A percentile compares a stretch with the other conserved stretches of the same genome.
Evolutionary conservation across 192 early-diverging fungal genomes (phyloP).

Genomic region (Fimicolochytrium jonesii): DNA sequence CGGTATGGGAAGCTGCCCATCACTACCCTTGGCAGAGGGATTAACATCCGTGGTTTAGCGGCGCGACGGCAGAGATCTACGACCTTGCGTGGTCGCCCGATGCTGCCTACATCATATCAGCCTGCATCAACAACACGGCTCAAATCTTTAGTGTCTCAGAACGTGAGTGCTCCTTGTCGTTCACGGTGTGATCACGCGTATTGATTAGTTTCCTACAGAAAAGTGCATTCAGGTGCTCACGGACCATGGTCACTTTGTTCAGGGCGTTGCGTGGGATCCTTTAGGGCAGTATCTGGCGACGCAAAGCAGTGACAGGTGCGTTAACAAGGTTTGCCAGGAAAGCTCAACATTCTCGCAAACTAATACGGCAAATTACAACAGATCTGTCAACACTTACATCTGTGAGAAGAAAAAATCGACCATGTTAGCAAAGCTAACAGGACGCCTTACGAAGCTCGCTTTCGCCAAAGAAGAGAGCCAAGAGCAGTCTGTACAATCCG

Average conservation of each 20-base stretch:
- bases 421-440: not conserved
- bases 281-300: slow-evolving; percentile 79
- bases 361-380: not conserved
- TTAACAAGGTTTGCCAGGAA: too few relatives aligned
- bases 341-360: too few relatives aligned
- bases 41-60: slow-evolving; percentile 38
- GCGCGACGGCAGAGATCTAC: slow-evolving; percentile 77
- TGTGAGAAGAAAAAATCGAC: slow-evolving; percentile 10
- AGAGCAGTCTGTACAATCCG: too few relatives aligned
- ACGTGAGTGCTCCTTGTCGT: slow-evolving; percentile 45
- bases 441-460: not conserved
- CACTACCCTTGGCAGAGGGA: too few relatives aligned
- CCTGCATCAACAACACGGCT: slow-evolving; percentile 82
- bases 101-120: slow-evolving; percentile 74
- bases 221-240: slow-evolving; percentile 66
- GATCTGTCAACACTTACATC: slow-evolving; percentile 34
- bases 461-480: not conserved
- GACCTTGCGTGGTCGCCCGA: slow-evolving; percentile 93
- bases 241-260: slow-evolving; percentile 90
- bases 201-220: too few relatives aligned
- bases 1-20: too few relatives aligned
- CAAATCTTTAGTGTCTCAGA: slow-evolving; percentile 78
- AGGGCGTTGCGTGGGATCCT: slow-evolving; percentile 96
- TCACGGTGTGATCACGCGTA: too few relatives aligned
- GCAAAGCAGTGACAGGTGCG: slow-evolving; percentile 87